Evolutionary conservation across 2,329 filamentous ascomycete genomes (phyloP).

Genomic region (Trichoderma semiorbis): DNA sequence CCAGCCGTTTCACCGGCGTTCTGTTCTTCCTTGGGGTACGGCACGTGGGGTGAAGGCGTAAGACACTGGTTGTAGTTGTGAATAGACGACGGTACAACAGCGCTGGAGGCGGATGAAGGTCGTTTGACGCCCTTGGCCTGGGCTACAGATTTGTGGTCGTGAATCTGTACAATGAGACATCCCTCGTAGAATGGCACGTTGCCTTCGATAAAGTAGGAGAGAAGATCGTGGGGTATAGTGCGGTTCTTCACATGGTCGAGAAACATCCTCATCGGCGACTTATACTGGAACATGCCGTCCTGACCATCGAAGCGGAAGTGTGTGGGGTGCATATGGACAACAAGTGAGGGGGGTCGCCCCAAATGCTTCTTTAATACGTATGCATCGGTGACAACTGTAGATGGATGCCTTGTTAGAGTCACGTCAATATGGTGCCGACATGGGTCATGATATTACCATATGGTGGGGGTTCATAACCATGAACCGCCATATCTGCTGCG

Average conservation of each 20-base stretch:
- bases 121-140: conserved; percentile 55
- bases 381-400: conserved; percentile 64
- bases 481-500: conserved; percentile 39
- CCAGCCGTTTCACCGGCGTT: conserved; percentile 22
- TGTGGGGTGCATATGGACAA: conserved; percentile 78
- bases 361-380: conserved; percentile 83
- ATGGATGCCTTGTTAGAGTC: conserved; percentile 23
- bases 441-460: conserved; percentile 42
- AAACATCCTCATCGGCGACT: conserved; percentile 81
- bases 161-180: conserved; percentile 90
- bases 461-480: conserved; percentile 46
- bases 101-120: conserved; percentile 52
- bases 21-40: conserved; percentile 63
- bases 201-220: conserved; percentile 69
- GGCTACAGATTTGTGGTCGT: conserved; percentile 73
- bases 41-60: conserved; percentile 81
- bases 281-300: conserved; percentile 87
- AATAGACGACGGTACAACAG: conserved; percentile 72
- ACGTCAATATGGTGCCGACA: background rate
- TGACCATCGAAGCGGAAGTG: conserved; percentile 93
- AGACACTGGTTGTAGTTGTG: conserved; percentile 90
- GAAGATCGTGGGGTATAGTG: conserved; percentile 84
- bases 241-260: conserved; percentile 72
- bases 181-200: conserved; percentile 87
- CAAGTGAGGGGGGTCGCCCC: conserved; percentile 73